Evolutionary conservation across 2,329 filamentous ascomycete genomes (phyloP), one percentile per base, ranked within the genome.

Genomic region (Aspergillus japonicus): DNA sequence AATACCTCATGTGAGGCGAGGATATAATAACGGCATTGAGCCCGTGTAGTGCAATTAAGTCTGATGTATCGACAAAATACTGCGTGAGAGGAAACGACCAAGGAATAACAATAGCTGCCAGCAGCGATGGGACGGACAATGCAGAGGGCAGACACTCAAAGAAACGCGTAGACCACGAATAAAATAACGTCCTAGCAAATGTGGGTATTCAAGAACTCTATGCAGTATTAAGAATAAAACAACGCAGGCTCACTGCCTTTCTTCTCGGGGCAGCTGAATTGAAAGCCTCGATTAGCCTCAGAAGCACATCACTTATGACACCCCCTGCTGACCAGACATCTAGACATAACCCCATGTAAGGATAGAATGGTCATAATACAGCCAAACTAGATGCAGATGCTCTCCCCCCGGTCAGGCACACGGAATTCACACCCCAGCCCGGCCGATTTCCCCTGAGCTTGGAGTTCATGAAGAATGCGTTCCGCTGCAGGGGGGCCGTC

Each of bases 381-480:
- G 11, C 26, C n/a, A 24, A n/a, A 24, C 65, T 63, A 79, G 59
- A 80, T 66, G 67, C 72, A 82, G 47, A 82, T 74, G n/a, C 73
- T 75, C 74, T 89, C 85, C 3, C 91, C 91, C 53, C 83, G 80
- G 65, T 81, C 80, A 12, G 90, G 89, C 50, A 96, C 81, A 35
- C 89, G 78, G 75, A 96, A 97, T 65, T 90, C 86, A 72, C 91
- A 96, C 0, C 93, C 94, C 51, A 96, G 75, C 50, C 83, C 82
- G 8, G 79, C 83, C 12, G 85, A 84, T 56, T 81, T 77, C 61
- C 93, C 91, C 60, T 91, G 82, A 26, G 86, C 85, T 19, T 77
- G 72, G 53, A 98, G 75, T 73, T 97, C 86, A 61, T 80, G 71
- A 23, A 95, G 68, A 39, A 98, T 96, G 2, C 77, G 82, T 3